Base-by-base conservation (phyloP, 2,329 filamentous ascomycete genomes). In the Blastomyces parvus region DNA sequence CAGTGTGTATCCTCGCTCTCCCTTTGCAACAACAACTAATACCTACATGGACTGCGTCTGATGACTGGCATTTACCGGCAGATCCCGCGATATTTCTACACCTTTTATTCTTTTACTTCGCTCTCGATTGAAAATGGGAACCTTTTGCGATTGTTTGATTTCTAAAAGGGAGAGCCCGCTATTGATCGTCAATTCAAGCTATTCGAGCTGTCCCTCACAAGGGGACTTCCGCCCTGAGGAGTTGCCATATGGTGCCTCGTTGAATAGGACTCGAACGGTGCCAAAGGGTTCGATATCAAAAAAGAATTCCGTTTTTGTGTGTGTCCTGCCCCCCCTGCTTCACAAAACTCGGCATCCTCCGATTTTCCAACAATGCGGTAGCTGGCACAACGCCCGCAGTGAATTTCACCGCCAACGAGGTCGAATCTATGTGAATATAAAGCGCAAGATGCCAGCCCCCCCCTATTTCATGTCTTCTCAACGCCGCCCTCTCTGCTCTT, bases 361-460 rank as follows among this genome's bases (percentile, higher is more conserved):
- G 17, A 59, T n/a, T 42, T 42, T 46, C 38, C 7, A 25, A 22
- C 36, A 48, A 59, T 27, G 27, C 19, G 40, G 40, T 48, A 40
- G 57, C 40, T 59, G 40, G 57, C 30, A 13, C 14, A 13, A 4
- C 27, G 9, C 33, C 14, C 22, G 40, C 42, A 59, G 59, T 61
- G 59, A 61, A 61, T 61, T 52, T 7, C 59, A 52, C 48, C n/a
- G 30, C 59, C 44, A 62, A 46, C 52, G 27, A 30, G 5, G 22
- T 42, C 36, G 30, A 62, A 25, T 40, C 22, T 33, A 38, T 22
- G 60, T 62, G 60, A 62, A 62, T 56, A 55, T 56, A 13, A 62
- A 50, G n/a, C n/a, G 13, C 60, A 57, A 36, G 13, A 44, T 57
- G 52, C 25, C 38, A 56, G 60, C 48, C 60, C n/a, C 60, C n/a